Evolutionary conservation across 352 stramenopile species (phyloP), one percentile per base, ranked within the genome.

Genomic region (Phytophthora sp.): DNA sequence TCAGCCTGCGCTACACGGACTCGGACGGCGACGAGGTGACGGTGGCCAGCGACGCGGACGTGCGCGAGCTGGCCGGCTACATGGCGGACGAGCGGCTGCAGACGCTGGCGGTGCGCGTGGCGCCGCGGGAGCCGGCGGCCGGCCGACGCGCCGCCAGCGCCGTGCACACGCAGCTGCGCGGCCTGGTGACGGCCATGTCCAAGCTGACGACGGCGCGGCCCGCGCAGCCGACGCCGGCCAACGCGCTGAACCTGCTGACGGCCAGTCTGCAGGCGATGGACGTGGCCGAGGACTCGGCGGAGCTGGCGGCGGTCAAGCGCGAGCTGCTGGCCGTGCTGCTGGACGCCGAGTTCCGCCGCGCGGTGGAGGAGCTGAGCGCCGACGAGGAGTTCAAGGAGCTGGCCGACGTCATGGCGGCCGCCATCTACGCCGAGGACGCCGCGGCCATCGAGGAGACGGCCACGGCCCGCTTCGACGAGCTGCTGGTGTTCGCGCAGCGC

Each of bases 21-120:
- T 80, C 69, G 43, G 81, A 88, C 41, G 77, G 78, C 10, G 81
- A 90, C 49, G 35, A 72, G 20, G 78, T 90, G 28, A 87, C 81
- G 50, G 77, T 90, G 24, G 74, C 66, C 1, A 75, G 65, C 48
- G 74, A 87, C 51, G 63, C 69, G 15, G 81, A 90, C 59, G 50
- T 90, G 26, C 66, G 78, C 39, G 81, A 88, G 49, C 53, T 78
- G 42, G 39, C 71, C 10, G 52, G 71, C 34, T 87, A 84, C 55
- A 90, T 90, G 78, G 43, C 55, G 3, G 81, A 87, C 41, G 78
- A 82, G 46, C 35, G 61, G 24, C 56, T 88, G 53, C 43, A 73
- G 35, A 26, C 41, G 0, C 27, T 89, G 9, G 54, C 56, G 15
- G 62, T 89, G n/a, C 17, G 62, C 10, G 72, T 86, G 31, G 55